Conservation (phyloP, 1,284 basidiomycete genomes). For the Microbotryum scabiosae region DNA sequence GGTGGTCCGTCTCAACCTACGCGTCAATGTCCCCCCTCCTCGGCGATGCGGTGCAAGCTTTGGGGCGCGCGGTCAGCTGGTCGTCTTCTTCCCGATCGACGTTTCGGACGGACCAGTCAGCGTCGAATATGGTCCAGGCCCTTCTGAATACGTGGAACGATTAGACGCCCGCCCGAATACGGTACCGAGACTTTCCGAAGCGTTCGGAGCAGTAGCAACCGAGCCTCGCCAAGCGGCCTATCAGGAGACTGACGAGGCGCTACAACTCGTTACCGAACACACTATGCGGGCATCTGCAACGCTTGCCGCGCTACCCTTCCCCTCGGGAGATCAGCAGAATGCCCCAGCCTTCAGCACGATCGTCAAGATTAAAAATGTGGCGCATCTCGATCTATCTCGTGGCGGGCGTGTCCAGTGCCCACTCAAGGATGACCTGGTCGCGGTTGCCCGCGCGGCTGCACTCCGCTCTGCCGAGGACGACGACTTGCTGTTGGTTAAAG, state of each 20-base stretch:
- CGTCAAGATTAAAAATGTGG: constrained; percentile 58
- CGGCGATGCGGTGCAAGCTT: constrained; percentile 72
- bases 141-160: background rate
- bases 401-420: too few species aligned
- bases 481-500: constrained; percentile 25
- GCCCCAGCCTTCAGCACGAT: constrained; percentile 40
- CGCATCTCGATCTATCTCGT: constrained; percentile 46
- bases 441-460: constrained; percentile 48
- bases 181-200: constrained; percentile 18
- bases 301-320: too few species aligned
- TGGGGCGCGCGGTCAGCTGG: constrained; percentile 64
- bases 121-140: constrained; percentile 7
- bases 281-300: too few species aligned
- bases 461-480: constrained; percentile 54
- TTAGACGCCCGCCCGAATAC: too few species aligned
- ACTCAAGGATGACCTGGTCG: constrained; percentile 55
- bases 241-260: constrained; percentile 28
- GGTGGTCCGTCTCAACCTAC: constrained; percentile 42
- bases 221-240: constrained; percentile 16
- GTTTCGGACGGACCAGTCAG: constrained; percentile 8
- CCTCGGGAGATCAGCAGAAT: background rate
- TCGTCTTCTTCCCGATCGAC: constrained; percentile 28
- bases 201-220: constrained; percentile 19
- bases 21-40: constrained; percentile 67
- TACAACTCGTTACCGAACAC: constrained; percentile 10